Evolutionary conservation across 768 basidiomycete species (phyloP), one percentile per base, ranked within the genome.

Genomic region (Mrakia frigida): DNA sequence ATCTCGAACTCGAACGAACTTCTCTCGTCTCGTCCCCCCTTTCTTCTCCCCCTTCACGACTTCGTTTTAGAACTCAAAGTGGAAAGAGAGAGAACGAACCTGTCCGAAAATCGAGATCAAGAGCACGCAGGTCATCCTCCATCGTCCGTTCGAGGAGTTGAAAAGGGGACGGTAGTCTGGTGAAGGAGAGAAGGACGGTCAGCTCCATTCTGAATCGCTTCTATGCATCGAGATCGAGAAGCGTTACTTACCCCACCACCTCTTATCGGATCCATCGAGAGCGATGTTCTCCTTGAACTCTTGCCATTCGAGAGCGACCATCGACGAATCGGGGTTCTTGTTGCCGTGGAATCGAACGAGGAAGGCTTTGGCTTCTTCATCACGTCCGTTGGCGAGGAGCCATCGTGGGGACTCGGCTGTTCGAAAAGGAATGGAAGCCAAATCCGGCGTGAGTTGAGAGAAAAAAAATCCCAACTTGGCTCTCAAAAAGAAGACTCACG

Each of bases 21-120:
- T 28, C 56, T 9, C 10, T 21, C 56, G 56, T 21, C 23, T 6
- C n/a, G n/a, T n/a, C n/a, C n/a, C n/a, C n/a, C n/a, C n/a, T n/a
- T n/a, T n/a, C n/a, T n/a, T n/a, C n/a, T n/a, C n/a, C n/a, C n/a
- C n/a, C n/a, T n/a, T n/a, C n/a, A n/a, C n/a, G n/a, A n/a, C n/a
- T n/a, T n/a, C n/a, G n/a, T n/a, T n/a, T n/a, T n/a, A 52, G 23
- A 52, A 52, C 13, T 52, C 50, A 23, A 23, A 52, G 50, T 11
- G 50, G 11, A 21, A 28, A 60, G 25, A 18, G 37, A 41, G 18
- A 16, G 46, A 53, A 31, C 37, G 33, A 4, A 60, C 87, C 84
- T 88, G 87, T 23, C 87, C 87, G 74, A 87, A 88, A 79, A 88
- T 85, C 23, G 86, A 86, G 85, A 89, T 87, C 70, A 88, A 81